Evolutionary conservation across 169 alveolate genomes (phyloP).

Genomic region (Plasmodium fragile): DNA sequence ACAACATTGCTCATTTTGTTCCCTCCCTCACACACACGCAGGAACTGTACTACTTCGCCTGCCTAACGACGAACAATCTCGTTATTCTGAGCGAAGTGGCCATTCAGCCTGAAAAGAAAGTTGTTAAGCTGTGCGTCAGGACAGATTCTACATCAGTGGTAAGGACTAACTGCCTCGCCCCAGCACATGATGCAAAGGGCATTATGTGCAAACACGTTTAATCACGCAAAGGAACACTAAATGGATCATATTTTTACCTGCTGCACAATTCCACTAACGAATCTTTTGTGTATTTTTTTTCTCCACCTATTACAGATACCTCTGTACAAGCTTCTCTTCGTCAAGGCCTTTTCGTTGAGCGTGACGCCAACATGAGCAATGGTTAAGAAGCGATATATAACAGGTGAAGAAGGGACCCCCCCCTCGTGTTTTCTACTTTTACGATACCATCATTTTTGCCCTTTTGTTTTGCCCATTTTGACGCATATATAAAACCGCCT

Average conservation of each 20-base stretch:
- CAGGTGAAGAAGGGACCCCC: not conserved
- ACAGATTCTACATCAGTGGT: conserved; percentile 82
- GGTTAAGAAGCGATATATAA: not conserved
- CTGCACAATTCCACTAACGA: not conserved
- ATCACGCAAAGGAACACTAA: not conserved
- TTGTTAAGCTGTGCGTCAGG: conserved; percentile 73
- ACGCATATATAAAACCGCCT: not conserved
- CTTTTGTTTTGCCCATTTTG: not conserved
- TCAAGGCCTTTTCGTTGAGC: conserved; percentile 64
- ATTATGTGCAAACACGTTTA: not conserved
- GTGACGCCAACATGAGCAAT: conserved; percentile 40
- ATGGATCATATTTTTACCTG: not conserved
- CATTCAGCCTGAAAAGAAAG: conserved; percentile 62
- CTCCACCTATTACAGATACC: conserved; percentile 47
- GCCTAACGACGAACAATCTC: conserved; percentile 79
- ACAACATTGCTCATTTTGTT: not conserved
- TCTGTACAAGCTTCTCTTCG: conserved; percentile 57
- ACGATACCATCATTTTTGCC: not conserved
- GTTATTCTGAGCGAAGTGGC: conserved; percentile 80
- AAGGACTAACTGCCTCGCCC: not conserved
- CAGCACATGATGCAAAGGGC: not conserved
- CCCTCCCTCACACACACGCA: not conserved
- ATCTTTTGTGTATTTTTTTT: not conserved
- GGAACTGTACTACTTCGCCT: conserved; percentile 79
- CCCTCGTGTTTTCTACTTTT: not conserved